phyloP scores from a whole-genome alignment of 2,329 filamentous ascomycete genomes.

The Diplodia seriata region DNA sequence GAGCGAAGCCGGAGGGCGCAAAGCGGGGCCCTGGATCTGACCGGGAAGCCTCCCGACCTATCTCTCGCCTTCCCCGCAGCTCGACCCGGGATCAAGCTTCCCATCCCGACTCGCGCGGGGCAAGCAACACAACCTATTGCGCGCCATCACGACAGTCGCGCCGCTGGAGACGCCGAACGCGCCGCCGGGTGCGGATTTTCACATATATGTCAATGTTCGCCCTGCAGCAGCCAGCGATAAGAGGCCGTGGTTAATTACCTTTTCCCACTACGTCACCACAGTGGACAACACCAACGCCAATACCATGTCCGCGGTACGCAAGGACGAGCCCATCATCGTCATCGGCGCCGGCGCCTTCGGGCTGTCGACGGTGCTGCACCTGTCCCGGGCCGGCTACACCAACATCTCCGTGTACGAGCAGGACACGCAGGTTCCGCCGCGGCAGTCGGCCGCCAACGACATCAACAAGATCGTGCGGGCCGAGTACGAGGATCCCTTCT shows the following conservation, averaged over 20 bases:
- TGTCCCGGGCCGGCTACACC: slow-evolving; percentile 41
- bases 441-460: slow-evolving; percentile 64
- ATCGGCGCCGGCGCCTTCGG: slow-evolving; percentile 45
- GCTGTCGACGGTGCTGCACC: slow-evolving; percentile 43
- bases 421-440: slow-evolving; percentile 54
- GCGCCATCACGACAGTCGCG: not conserved
- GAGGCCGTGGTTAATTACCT: too few relatives aligned
- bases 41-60: slow-evolving; percentile 2
- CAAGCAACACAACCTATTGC: not conserved
- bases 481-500: slow-evolving; percentile 65
- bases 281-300: not conserved
- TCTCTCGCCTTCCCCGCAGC: not conserved
- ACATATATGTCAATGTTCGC: slow-evolving; percentile 10
- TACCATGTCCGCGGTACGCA: slow-evolving; percentile 38
- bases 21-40: not conserved
- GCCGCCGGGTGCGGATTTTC: too few relatives aligned
- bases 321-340: slow-evolving; percentile 39
- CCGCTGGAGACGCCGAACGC: too few relatives aligned
- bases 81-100: not conserved
- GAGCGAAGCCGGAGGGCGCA: not conserved
- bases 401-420: slow-evolving; percentile 43
- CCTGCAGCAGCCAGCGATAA: not conserved
- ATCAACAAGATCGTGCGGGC: slow-evolving; percentile 68
- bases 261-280: not conserved
- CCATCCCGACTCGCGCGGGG: not conserved